Evolutionary conservation across 352 stramenopile species (phyloP).

Genomic region (Globisporangium mamillatum): DNA sequence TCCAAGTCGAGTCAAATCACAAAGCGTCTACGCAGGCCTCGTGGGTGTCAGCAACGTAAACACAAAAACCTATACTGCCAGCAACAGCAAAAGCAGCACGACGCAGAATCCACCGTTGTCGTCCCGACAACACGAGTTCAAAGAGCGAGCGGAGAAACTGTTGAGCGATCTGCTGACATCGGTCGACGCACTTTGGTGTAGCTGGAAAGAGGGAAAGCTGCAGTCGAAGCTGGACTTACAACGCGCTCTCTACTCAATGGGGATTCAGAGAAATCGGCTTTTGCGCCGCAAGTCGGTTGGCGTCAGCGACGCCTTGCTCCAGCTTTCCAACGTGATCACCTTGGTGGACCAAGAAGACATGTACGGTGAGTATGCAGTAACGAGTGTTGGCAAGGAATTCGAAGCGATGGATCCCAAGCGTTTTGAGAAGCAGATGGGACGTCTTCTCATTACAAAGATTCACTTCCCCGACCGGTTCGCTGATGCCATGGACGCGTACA

Average conservation of each 20-base stretch:
- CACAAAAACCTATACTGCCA: neutral
- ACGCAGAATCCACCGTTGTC: too few species aligned
- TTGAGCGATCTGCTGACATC: constrained; percentile 12
- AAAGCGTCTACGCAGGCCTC: neutral
- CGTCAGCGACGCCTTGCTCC: neutral
- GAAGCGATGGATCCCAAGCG: neutral
- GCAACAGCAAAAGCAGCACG: neutral
- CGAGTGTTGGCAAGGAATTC: neutral
- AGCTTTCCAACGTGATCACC: neutral
- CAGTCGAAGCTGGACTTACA: constrained; percentile 22
- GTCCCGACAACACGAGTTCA: neutral
- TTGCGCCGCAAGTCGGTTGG: constrained; percentile 11
- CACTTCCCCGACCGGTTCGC: constrained; percentile 32
- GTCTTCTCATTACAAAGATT: constrained; percentile 37
- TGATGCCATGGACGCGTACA: constrained; percentile 17
- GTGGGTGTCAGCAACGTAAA: neutral
- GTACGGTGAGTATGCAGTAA: constrained; percentile 3
- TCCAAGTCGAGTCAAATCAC: neutral
- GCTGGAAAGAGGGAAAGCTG: constrained; percentile 39
- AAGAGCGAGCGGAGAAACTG: neutral
- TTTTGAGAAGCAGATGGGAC: constrained; percentile 18
- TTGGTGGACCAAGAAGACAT: constrained; percentile 6
- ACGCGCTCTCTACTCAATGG: constrained; percentile 15
- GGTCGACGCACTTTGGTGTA: constrained; percentile 39
- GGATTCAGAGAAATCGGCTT: constrained; percentile 12